Conservation (phyloP, 306 rosid genomes). For the Gillenia trifoliata region DNA sequence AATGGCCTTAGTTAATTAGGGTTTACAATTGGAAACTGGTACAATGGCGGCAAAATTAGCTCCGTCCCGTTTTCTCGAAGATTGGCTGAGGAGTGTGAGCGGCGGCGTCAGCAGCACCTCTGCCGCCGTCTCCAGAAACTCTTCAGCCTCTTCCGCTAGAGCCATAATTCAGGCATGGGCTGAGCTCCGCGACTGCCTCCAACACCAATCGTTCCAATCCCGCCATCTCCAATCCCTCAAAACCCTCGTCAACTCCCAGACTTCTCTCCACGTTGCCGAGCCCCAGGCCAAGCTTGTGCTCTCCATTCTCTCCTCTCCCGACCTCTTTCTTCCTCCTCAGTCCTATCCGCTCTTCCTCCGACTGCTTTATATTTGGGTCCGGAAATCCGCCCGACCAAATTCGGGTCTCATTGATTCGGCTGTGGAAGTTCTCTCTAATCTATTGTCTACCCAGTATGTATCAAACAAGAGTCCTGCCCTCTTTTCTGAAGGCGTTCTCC, state of each 20-base stretch:
- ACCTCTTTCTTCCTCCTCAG: slow-evolving; percentile 39
- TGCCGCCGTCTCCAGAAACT: slow-evolving; percentile 16
- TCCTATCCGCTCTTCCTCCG: slow-evolving; percentile 49
- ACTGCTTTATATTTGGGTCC: slow-evolving; percentile 71
- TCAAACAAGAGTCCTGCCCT: slow-evolving; percentile 28
- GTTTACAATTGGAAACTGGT: slow-evolving; percentile 5
- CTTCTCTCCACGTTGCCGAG: slow-evolving; percentile 74
- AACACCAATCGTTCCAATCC: slow-evolving; percentile 33
- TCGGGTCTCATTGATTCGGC: slow-evolving; percentile 42
- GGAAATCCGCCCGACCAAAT: slow-evolving; percentile 65
- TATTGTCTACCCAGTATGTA: slow-evolving; percentile 34
- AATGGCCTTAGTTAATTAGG: neutral
- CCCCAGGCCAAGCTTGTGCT: slow-evolving; percentile 76
- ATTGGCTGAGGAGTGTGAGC: slow-evolving; percentile 56
- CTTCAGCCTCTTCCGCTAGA: slow-evolving; percentile 53
- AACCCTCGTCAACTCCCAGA: slow-evolving; percentile 55
- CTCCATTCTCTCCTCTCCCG: slow-evolving; percentile 49
- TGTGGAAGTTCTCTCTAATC: slow-evolving; percentile 30
- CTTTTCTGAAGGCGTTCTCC: slow-evolving; percentile 51
- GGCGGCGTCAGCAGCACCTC: slow-evolving; percentile 19
- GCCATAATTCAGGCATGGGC: slow-evolving; percentile 81
- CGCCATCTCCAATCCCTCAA: slow-evolving; percentile 57
- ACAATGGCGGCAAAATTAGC: slow-evolving; percentile 48
- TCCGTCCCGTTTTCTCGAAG: slow-evolving; percentile 51
- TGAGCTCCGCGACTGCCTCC: slow-evolving; percentile 56